phyloP scores from a whole-genome alignment of 2,329 filamentous ascomycete genomes.

The Aspergillus sp. region DNA sequence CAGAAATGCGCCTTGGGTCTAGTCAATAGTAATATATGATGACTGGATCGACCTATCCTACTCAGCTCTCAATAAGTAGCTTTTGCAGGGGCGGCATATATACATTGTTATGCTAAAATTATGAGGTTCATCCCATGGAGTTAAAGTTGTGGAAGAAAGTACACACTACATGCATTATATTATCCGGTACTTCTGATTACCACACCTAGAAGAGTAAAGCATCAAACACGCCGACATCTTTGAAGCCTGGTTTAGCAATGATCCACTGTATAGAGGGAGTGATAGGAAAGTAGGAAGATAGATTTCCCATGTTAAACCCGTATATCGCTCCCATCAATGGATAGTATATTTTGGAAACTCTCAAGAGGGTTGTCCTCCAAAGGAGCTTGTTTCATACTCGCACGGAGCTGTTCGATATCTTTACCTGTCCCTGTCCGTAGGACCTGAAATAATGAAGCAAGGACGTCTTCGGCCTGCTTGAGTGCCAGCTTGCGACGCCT shows the following conservation, averaged over 20 bases:
- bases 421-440: background rate
- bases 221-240: background rate
- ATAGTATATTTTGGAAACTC: background rate
- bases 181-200: no score
- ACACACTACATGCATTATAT: no score
- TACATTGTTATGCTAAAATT: no score
- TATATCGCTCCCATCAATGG: background rate
- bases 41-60: no score
- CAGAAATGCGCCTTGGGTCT: background rate
- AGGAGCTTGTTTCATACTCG: background rate
- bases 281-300: background rate
- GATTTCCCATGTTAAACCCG: background rate
- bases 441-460: background rate
- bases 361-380: background rate
- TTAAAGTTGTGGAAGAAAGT: no score
- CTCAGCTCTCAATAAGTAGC: no score
- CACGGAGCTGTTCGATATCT: background rate
- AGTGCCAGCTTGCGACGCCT: background rate
- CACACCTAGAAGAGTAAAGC: no score
- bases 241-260: background rate
- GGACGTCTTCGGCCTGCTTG: background rate
- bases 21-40: background rate
- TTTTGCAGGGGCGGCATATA: no score
- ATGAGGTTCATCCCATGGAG: no score
- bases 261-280: background rate